Percentiles rank a stretch among this genome's conserved stretches.
Evolutionary conservation across 1,284 basidiomycete species (phyloP).

Genomic region (Melampsora occidentalis): DNA sequence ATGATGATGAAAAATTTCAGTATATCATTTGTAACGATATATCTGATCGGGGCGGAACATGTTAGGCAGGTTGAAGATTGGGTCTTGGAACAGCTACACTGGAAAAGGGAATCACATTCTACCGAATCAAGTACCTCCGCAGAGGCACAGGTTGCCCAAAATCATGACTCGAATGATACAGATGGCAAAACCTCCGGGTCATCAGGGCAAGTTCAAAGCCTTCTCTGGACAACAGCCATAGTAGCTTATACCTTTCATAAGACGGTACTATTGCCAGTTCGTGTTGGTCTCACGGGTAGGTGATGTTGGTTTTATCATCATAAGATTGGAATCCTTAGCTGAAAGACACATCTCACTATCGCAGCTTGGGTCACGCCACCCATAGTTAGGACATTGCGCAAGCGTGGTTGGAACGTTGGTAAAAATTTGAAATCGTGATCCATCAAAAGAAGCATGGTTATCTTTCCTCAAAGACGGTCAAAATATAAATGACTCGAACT

Average conservation of each 20-base stretch:
- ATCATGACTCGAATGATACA: slow-evolving; percentile 45
- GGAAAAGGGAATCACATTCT: slow-evolving; percentile 46
- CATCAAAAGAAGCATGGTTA: too few relatives aligned
- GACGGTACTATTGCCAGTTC: slow-evolving; percentile 81
- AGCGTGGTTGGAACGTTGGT: slow-evolving; percentile 38
- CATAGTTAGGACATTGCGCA: slow-evolving; percentile 31
- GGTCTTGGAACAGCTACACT: slow-evolving; percentile 54
- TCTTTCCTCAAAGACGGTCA: too few relatives aligned
- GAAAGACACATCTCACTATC: not conserved
- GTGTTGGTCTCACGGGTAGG: slow-evolving; percentile 71
- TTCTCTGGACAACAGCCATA: slow-evolving; percentile 83
- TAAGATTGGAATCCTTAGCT: not conserved
- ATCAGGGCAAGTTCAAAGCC: slow-evolving; percentile 63
- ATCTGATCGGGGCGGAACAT: slow-evolving; percentile 83
- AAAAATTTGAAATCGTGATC: slow-evolving; percentile 22
- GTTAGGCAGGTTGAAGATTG: slow-evolving; percentile 68
- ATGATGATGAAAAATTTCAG: slow-evolving; percentile 31
- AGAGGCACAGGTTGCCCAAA: slow-evolving; percentile 47
- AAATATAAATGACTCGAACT: too few relatives aligned
- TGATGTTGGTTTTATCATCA: not conserved
- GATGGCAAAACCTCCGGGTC: slow-evolving; percentile 50
- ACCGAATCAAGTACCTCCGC: slow-evolving; percentile 37
- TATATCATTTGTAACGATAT: slow-evolving; percentile 77
- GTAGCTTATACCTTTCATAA: slow-evolving; percentile 96
- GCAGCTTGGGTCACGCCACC: slow-evolving; percentile 34